Evolutionary conservation across 805 yeast species (phyloP).

Genomic region (Ogataea chonburiensis): DNA sequence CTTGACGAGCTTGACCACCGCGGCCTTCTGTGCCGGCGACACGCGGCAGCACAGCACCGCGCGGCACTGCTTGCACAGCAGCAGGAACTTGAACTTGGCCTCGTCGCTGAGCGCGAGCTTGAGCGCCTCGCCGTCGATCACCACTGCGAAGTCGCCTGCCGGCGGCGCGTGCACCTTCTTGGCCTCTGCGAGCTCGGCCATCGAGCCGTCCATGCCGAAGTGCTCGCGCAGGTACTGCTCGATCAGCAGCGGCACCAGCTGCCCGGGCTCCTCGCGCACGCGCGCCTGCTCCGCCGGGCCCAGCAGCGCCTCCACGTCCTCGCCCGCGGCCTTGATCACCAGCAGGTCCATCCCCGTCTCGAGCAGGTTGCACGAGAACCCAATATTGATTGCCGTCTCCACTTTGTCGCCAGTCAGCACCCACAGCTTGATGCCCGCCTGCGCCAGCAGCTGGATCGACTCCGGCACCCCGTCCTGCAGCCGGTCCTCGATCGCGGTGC

Average conservation of each 20-base stretch:
- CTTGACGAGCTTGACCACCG: slow-evolving; percentile 78
- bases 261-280: slow-evolving; percentile 22
- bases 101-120: slow-evolving; percentile 46
- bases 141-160: slow-evolving; percentile 60
- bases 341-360: slow-evolving; percentile 75
- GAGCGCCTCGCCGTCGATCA: slow-evolving; percentile 81
- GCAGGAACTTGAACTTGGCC: slow-evolving; percentile 54
- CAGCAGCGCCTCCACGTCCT: slow-evolving; percentile 48
- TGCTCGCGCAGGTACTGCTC: slow-evolving; percentile 51
- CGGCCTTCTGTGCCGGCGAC: slow-evolving; percentile 84
- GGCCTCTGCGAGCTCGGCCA: slow-evolving; percentile 54
- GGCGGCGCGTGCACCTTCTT: slow-evolving; percentile 68
- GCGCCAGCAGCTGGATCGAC: slow-evolving; percentile 62
- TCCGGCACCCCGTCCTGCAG: slow-evolving; percentile 87
- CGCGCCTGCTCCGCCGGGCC: slow-evolving; percentile 28
- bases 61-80: slow-evolving; percentile 75
- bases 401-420: slow-evolving; percentile 86
- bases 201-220: slow-evolving; percentile 58
- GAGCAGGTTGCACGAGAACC: slow-evolving; percentile 77
- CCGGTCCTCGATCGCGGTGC: slow-evolving; percentile 85
- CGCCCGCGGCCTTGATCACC: slow-evolving; percentile 59
- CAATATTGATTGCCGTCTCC: slow-evolving; percentile 87
- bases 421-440: slow-evolving; percentile 84
- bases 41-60: slow-evolving; percentile 86
- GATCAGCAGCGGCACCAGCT: slow-evolving; percentile 47